These are phyloP conservation scores for Neofusicoccum parvum DNA, from an alignment of 2,329 filamentous ascomycete genomes.

Conservation along the genomic window DNA sequence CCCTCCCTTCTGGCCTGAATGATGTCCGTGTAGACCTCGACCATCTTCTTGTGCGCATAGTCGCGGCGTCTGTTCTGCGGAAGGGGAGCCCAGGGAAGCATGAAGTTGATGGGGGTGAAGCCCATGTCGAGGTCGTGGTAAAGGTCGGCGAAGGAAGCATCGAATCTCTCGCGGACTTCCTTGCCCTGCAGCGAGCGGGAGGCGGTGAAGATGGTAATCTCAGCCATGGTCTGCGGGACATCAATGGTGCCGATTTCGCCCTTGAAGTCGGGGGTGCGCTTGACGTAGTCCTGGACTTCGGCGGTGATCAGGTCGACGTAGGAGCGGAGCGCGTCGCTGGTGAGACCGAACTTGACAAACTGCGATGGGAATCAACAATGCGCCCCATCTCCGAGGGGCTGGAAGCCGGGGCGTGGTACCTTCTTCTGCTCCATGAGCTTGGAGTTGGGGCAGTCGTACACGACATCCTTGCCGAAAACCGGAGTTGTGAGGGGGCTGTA, in stretches of 20 bases:
- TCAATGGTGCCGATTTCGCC: conserved; percentile 69
- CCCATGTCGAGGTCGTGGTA: conserved; percentile 92
- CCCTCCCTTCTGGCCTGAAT: conserved; percentile 70
- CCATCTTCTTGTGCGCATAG: conserved; percentile 76
- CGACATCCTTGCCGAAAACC: conserved; percentile 80
- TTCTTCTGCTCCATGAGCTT: conserved; percentile 98
- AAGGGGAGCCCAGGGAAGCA: conserved; percentile 83
- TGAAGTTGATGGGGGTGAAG: conserved; percentile 87
- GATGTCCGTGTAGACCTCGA: conserved; percentile 79
- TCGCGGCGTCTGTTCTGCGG: conserved; percentile 87
- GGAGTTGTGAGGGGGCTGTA: conserved; percentile 74
- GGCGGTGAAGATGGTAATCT: conserved; percentile 88
- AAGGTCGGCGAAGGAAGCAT: conserved; percentile 76
- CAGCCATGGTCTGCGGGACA: conserved; percentile 74
- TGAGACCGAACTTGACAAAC: conserved; percentile 83
- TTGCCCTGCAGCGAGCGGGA: conserved; percentile 83
- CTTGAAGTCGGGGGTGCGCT: conserved; percentile 68
- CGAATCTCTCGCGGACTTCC: conserved; percentile 78
- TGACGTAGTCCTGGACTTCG: conserved; percentile 74
- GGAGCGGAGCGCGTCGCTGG: conserved; percentile 70
- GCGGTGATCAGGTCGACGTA: conserved; percentile 79
- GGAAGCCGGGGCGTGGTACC: conserved; percentile 49
- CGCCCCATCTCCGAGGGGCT: background rate
- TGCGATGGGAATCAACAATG: conserved; percentile 32
- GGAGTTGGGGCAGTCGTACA: conserved; percentile 87